Base-by-base conservation (phyloP, 352 stramenopile species). In the Nothophytophthora sp. region DNA sequence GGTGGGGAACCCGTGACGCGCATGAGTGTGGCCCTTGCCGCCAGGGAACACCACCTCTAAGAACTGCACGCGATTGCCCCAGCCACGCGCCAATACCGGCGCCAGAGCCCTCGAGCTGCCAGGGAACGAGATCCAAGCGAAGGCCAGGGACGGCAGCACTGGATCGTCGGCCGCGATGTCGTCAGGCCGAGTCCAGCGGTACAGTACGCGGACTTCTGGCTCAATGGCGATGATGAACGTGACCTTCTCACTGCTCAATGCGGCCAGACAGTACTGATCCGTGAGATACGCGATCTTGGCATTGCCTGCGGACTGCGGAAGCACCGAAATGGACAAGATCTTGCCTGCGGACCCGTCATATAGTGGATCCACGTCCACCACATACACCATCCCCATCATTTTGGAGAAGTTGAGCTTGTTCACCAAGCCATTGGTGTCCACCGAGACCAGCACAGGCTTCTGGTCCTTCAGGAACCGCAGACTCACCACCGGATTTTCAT, bases 181-280 rank as follows among this genome's bases (percentile, higher is more conserved):
- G 13, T 85, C 67, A 13, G 94, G 92, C 48, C 86, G 80, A 2
- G 81, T 55, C 96, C 96, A 99, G 37, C 92, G 88, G 70, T 98
- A 91, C 28, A 98, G 70, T 10, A 99, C 92, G 47, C 90, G 94
- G 7, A 98, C 92, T 39, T 94, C 90, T 7, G 95, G 96, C 55
- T 98, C 93, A 16, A 98, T 95, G 4, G 92, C 92, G 16, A 99
- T 94, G 18, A 98, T 86, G 70, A 99, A 99, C 2, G 95, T 98
- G 53, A 96, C 89, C 20, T 95, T 96, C 53, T 97, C 89, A 2
- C 88, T 95, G 51, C 79, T 92, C 25, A 94, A 46, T 1, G 85
- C 85, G 24, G 80, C 83, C 9, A 95, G 53, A 42, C 69, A 92
- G 63, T 95, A 95, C 59, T 90, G 81, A 27, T 95, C 85, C 9